These are phyloP conservation scores for Hibiscus mutabilis DNA, from an alignment of 345 rosid genomes.

Conservation along the genomic window DNA sequence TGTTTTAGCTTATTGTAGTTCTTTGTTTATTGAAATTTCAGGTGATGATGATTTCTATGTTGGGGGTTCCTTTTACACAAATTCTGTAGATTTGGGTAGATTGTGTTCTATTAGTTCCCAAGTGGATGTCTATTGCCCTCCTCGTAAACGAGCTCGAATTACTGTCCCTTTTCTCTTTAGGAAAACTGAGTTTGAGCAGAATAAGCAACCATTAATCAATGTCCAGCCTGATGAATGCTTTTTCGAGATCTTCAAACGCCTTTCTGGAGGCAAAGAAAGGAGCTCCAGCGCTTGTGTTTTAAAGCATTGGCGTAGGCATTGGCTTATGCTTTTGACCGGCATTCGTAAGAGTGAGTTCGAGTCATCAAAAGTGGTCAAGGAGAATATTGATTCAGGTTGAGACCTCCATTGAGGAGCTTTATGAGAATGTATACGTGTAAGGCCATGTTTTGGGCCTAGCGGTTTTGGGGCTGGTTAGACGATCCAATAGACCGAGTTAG, in stretches of 20 bases:
- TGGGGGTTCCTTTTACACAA: constrained; percentile 36
- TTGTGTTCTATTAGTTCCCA: constrained; percentile 32
- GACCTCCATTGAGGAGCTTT: too few species aligned
- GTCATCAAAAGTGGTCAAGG: constrained; percentile 12
- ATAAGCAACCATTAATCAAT: constrained; percentile 39
- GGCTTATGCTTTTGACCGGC: constrained; percentile 42
- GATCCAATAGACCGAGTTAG: too few species aligned
- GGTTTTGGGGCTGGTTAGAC: too few species aligned
- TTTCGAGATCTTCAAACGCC: constrained; percentile 57
- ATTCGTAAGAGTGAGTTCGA: constrained; percentile 40
- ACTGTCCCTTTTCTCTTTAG: constrained; percentile 27
- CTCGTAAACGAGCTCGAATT: constrained; percentile 58
- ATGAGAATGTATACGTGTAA: too few species aligned
- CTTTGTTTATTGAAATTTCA: constrained; percentile 26
- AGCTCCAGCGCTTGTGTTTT: constrained; percentile 55
- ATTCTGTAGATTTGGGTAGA: constrained; percentile 32
- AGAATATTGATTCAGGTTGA: constrained; percentile 10
- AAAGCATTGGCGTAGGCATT: constrained; percentile 67
- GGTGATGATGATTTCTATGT: constrained; percentile 60
- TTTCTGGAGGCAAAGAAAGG: constrained; percentile 46
- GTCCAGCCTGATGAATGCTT: constrained; percentile 75
- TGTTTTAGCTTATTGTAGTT: constrained; percentile 13
- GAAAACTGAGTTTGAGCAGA: constrained; percentile 22
- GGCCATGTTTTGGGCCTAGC: too few species aligned
- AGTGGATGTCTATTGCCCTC: constrained; percentile 42